Evolutionary conservation across 140 eudicot species (phyloP), one percentile per base, ranked within the genome.

Genomic region (Cichorium intybus): DNA sequence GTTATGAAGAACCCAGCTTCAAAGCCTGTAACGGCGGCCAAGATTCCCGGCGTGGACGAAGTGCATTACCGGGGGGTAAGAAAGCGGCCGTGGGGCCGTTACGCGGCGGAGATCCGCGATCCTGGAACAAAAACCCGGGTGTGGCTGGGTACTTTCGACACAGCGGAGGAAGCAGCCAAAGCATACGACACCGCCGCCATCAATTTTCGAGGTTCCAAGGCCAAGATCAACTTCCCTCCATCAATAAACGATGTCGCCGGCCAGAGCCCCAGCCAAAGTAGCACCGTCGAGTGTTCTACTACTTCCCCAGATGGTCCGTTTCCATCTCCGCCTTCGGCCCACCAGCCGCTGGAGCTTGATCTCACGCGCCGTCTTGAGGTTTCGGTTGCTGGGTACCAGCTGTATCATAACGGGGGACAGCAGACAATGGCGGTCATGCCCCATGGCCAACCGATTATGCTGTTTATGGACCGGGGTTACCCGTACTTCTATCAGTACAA

Each of bases 61-160:
- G 81, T 66, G 2, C 84, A 78, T 64, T 78, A 56, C 77, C 49
- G 88, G 12, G 88, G 88, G 6, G 88, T 82, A 8, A 60, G 88
- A 37, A 82, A 78, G 82, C 24, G 88, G 71, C 88, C 88, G 16
- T 82, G 88, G 88, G 88, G 88, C 22, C 84, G 88, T 35, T 82
- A 82, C 79, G 88, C 82, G 86, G 86, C 86, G 43, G 86, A 81
- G 61, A 81, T 81, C 54, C 77, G 86, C 0, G 86, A 81, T 53
- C 88, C 88, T 10, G 82, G 81, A 15, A 78, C 73, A 45, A 78
- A 79, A 49, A 78, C 70, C 63, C 76, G 88, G 7, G 88, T 82
- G 27, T 82, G 88, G 88, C 27, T 82, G 15, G 88, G 88, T 11
- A 82, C 88, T 0, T 82, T 78, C 60, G 87, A 82, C 50, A 82